A percentile compares a stretch with the other conserved stretches of the same genome.
phyloP scores from a whole-genome alignment of 805 yeast species.

The Wickerhamiella allomyrinae region DNA sequence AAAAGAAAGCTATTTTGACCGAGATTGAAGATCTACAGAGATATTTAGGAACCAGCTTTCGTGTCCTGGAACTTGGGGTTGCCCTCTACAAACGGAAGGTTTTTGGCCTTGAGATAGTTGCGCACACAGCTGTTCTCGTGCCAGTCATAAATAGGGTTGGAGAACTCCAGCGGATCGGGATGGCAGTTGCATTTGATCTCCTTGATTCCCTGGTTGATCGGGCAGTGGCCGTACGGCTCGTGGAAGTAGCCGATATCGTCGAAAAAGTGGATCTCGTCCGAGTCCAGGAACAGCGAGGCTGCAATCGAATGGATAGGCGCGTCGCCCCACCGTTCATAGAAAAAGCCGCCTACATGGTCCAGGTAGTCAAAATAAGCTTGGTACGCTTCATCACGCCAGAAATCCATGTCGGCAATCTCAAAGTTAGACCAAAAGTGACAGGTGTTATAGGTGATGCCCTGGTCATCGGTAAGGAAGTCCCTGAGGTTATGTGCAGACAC shows the following conservation, averaged over 20 bases:
- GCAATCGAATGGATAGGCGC: slow-evolving; percentile 86
- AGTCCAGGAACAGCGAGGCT: slow-evolving; percentile 60
- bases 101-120: slow-evolving; percentile 14
- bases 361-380: slow-evolving; percentile 53
- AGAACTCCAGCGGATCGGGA: slow-evolving; percentile 13
- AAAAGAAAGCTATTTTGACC: too few relatives aligned
- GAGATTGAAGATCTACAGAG: too few relatives aligned
- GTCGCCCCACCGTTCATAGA: slow-evolving; percentile 92
- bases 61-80: slow-evolving; percentile 9
- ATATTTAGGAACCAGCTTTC: too few relatives aligned
- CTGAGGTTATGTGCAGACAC: slow-evolving; percentile 44
- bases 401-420: slow-evolving; percentile 59
- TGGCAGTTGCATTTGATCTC: slow-evolving; percentile 43
- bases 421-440: slow-evolving; percentile 89
- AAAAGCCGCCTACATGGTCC: slow-evolving; percentile 80
- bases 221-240: slow-evolving; percentile 56
- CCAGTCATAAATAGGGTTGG: slow-evolving; percentile 12
- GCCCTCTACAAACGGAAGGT: slow-evolving; percentile 9
- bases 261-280: slow-evolving; percentile 61
- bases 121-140: slow-evolving; percentile 16
- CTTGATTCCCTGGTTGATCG: slow-evolving; percentile 38
- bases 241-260: slow-evolving; percentile 66
- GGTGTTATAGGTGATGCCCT: slow-evolving; percentile 54
- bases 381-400: slow-evolving; percentile 67
- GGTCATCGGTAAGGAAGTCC: slow-evolving; percentile 57